phyloP scores from a whole-genome alignment of 1,284 basidiomycete genomes.

The Microbotryum violaceum region DNA sequence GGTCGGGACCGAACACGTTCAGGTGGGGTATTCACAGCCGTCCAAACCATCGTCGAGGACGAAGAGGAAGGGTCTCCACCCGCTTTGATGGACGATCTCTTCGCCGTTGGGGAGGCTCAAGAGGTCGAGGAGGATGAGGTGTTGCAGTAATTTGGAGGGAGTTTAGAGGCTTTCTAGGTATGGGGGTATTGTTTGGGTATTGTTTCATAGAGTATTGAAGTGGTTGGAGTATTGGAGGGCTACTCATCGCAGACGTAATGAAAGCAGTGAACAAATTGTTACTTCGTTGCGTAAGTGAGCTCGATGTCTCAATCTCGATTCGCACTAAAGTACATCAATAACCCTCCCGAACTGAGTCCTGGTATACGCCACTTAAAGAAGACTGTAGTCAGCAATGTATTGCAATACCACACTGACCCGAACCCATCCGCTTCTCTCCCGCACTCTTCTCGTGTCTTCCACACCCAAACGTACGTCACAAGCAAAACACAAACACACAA shows the following conservation, averaged over 20 bases:
- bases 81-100: neutral
- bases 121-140: neutral
- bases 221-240: no score
- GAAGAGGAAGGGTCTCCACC: neutral
- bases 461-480: neutral
- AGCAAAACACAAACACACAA: neutral
- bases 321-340: no score
- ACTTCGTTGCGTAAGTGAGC: neutral
- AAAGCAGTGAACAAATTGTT: neutral
- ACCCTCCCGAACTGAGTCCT: neutral
- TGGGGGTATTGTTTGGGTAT: no score
- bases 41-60: constrained; percentile 1
- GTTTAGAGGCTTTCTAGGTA: no score
- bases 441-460: neutral
- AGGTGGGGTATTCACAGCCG: neutral
- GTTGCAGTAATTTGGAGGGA: no score
- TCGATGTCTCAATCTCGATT: no score
- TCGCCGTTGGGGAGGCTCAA: neutral
- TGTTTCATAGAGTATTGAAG: no score
- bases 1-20: neutral
- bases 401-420: neutral
- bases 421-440: neutral
- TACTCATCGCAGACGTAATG: neutral
- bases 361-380: neutral
- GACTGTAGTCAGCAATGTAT: neutral